These are phyloP conservation scores for Aschersonia sp. DNA, from an alignment of 2,329 filamentous ascomycete genomes.

Conservation along the genomic window DNA sequence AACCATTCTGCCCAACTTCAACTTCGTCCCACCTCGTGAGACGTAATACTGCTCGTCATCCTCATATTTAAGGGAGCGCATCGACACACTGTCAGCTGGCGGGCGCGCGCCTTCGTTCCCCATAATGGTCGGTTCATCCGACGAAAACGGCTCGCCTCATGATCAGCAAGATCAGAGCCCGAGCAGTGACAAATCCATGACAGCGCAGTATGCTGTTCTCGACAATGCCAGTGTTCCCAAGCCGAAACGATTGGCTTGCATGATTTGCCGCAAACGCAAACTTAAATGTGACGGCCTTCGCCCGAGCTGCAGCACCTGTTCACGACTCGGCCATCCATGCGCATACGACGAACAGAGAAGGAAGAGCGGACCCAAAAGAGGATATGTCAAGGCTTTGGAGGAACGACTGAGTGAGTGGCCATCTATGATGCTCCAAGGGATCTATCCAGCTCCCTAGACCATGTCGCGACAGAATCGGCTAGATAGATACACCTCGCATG, in stretches of 20 bases:
- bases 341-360: conserved; percentile 84
- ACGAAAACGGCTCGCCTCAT: conserved; percentile 19
- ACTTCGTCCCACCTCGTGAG: background rate
- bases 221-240: conserved; percentile 51
- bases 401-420: conserved; percentile 65
- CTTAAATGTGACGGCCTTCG: conserved; percentile 75
- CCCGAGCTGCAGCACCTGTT: conserved; percentile 80
- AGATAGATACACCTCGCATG: background rate
- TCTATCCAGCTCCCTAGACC: no score
- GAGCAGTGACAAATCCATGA: conserved; percentile 18
- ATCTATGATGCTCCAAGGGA: background rate
- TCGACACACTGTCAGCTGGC: no score
- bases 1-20: background rate
- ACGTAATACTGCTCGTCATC: background rate
- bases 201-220: conserved; percentile 23
- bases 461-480: no score
- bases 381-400: conserved; percentile 88
- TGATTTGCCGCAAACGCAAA: conserved; percentile 87
- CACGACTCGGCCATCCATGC: conserved; percentile 73
- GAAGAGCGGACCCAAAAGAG: conserved; percentile 88
- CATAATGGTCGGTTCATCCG: conserved; percentile 22
- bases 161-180: conserved; percentile 13
- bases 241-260: conserved; percentile 88
- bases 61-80: no score
- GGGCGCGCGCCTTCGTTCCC: background rate